These are phyloP conservation scores for Echinochloa phyllopogon DNA, from an alignment of 176 grass and related monocot species.

Conservation along the genomic window DNA sequence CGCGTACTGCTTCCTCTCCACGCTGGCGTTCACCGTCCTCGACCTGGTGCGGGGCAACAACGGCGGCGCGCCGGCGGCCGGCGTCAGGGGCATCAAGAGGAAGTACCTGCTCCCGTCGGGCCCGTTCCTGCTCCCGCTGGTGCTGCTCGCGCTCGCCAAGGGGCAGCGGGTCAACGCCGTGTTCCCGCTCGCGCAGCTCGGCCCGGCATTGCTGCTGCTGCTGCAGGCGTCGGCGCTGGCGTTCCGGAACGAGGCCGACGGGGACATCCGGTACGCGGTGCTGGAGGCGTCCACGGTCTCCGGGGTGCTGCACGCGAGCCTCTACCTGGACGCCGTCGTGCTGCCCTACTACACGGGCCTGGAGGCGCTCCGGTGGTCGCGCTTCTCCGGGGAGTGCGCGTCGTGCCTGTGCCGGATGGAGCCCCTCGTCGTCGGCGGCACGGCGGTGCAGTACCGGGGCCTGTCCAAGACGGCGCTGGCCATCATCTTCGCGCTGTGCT, in stretches of 20 bases:
- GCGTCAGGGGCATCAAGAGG: slow-evolving; percentile 54
- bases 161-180: slow-evolving; percentile 79
- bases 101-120: slow-evolving; percentile 89
- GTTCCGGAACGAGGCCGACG: slow-evolving; percentile 86
- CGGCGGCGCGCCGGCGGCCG: background rate
- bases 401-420: slow-evolving; percentile 90
- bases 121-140: slow-evolving; percentile 75
- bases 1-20: slow-evolving; percentile 68
- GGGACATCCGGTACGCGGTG: slow-evolving; percentile 79
- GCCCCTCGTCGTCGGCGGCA: slow-evolving; percentile 71
- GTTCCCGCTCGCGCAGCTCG: slow-evolving; percentile 79
- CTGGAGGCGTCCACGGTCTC: slow-evolving; percentile 96
- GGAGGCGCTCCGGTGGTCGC: slow-evolving; percentile 75
- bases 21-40: slow-evolving; percentile 68
- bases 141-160: slow-evolving; percentile 81
- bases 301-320: slow-evolving; percentile 89
- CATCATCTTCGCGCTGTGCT: slow-evolving; percentile 80
- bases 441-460: slow-evolving; percentile 60
- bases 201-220: slow-evolving; percentile 84
- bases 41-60: slow-evolving; percentile 42
- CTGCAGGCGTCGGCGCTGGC: slow-evolving; percentile 89
- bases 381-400: slow-evolving; percentile 80
- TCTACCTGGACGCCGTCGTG: slow-evolving; percentile 81
- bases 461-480: slow-evolving; percentile 85
- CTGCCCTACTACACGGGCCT: slow-evolving; percentile 96